These are phyloP conservation scores for Lichtheimia ornata DNA, from an alignment of 371 early-diverging fungal species.

Conservation along the genomic window DNA sequence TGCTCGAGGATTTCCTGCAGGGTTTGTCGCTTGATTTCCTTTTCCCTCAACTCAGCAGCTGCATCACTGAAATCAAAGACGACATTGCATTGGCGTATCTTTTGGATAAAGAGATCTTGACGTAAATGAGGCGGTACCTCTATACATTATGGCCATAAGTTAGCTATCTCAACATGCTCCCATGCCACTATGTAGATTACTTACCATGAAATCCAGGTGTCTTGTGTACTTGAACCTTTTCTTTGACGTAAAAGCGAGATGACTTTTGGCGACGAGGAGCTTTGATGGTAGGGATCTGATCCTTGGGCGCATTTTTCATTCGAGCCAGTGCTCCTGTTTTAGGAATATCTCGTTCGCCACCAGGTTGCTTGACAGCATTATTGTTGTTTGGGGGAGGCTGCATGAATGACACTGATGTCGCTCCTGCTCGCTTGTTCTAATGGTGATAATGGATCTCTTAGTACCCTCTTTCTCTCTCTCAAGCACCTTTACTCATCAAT, in stretches of 20 bases:
- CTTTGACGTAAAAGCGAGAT: slow-evolving; percentile 84
- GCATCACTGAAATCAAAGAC: slow-evolving; percentile 95
- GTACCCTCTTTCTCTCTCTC: background rate
- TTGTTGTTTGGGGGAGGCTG: slow-evolving; percentile 8
- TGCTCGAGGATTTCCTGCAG: slow-evolving; percentile 91
- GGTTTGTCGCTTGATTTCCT: slow-evolving; percentile 92
- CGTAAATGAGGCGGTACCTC: slow-evolving; percentile 76
- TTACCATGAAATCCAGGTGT: slow-evolving; percentile 77
- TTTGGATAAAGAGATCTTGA: slow-evolving; percentile 81
- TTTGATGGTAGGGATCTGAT: slow-evolving; percentile 78
- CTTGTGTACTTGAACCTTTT: slow-evolving; percentile 78
- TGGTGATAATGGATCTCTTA: background rate
- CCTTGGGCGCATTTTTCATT: slow-evolving; percentile 80
- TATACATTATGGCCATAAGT: slow-evolving; percentile 19
- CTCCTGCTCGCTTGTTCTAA: slow-evolving; percentile 8
- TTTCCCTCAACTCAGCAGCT: slow-evolving; percentile 82
- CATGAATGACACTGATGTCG: slow-evolving; percentile 23
- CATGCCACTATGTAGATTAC: background rate
- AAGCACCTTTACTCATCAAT: background rate
- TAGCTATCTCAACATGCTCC: background rate
- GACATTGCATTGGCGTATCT: slow-evolving; percentile 88
- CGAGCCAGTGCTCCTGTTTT: slow-evolving; percentile 78
- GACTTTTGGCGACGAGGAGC: slow-evolving; percentile 84
- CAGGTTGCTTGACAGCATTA: background rate
- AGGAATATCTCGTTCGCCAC: slow-evolving; percentile 47